Percentiles rank a stretch among this genome's conserved stretches.
Evolutionary conservation across 495 filamentous ascomycete species (phyloP).

Genomic region (Trichoderma asperelloides): DNA sequence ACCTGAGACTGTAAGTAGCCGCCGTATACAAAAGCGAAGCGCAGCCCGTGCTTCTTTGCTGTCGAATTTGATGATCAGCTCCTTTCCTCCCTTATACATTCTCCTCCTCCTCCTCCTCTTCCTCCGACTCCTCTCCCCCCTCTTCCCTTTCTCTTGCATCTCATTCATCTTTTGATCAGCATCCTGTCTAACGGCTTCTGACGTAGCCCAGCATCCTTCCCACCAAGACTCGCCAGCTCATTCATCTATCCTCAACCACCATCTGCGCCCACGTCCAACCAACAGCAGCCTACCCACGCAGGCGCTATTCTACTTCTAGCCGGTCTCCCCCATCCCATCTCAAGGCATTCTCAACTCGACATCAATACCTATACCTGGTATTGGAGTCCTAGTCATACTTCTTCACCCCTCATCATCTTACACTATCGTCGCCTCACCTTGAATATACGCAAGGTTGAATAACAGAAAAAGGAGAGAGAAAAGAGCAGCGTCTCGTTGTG

Average conservation of each 20-base stretch:
- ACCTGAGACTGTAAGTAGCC: background rate
- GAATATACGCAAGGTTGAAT: background rate
- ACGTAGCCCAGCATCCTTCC: background rate
- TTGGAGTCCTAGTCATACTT: background rate
- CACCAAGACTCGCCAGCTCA: background rate
- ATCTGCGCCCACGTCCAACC: background rate
- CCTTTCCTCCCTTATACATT: background rate
- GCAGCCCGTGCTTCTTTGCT: background rate
- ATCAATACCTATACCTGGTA: background rate
- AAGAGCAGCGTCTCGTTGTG: background rate
- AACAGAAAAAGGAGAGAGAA: background rate
- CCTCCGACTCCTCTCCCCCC: background rate
- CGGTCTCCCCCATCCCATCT: background rate
- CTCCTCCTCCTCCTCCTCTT: background rate
- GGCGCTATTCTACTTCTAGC: background rate
- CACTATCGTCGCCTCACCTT: background rate
- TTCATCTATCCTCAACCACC: background rate
- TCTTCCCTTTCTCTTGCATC: background rate
- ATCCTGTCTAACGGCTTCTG: background rate
- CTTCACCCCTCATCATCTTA: background rate
- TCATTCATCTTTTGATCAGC: background rate
- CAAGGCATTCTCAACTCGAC: background rate
- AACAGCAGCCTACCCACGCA: background rate
- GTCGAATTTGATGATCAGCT: background rate
- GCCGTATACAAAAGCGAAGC: background rate